Base-by-base conservation (phyloP, 768 basidiomycete genomes). In the Trichaptum fuscoviolaceum region DNA sequence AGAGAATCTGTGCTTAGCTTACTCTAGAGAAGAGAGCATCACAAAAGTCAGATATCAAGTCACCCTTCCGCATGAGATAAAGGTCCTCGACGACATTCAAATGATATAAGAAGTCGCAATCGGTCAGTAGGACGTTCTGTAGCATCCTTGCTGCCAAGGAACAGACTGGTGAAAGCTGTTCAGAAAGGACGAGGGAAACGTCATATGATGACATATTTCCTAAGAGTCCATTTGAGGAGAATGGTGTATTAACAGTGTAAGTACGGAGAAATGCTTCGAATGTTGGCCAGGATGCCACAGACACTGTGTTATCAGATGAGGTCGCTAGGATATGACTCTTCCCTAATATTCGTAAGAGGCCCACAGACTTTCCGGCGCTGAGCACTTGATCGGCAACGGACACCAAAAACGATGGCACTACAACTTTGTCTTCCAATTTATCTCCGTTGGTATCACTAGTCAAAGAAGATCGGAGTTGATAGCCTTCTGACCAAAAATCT, bases 401-500 rank as follows among this genome's bases (percentile, higher is more conserved):
- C 35, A 81, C 78, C 71, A 95, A 75, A 73, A 93, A 91, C 57
- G 77, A 73, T 1, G 93, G 91, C 35, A 86, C 69, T 75, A 66
- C 77, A 75, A 70, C 74, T 52, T 71, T 67, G 42, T 67, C 61
- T 66, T 62, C 72, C 64, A 64, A 63, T 17, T 67, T 67, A 30
- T 70, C 69, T 24, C 70, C 71, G 36, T 62, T 68, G 30, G 71
- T 73, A 20, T 66, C 65, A 0, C 76, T 77, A 12, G 15, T 12
- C 3, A 52, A 12, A 12, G 42, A 52, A 61, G 83, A 82, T 52
- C 87, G 77, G 67, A 92, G 73, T 2, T 78, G 77, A 74, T 89
- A 93, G 0, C 89, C 90, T 57, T 91, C 87, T 34, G 82, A 78
- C 92, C 92, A 95, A 71, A 92, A 92, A 65, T 93, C 90, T 0